Base-by-base conservation (phyloP, 306 rosid genomes). In the Crotalaria pallida region DNA sequence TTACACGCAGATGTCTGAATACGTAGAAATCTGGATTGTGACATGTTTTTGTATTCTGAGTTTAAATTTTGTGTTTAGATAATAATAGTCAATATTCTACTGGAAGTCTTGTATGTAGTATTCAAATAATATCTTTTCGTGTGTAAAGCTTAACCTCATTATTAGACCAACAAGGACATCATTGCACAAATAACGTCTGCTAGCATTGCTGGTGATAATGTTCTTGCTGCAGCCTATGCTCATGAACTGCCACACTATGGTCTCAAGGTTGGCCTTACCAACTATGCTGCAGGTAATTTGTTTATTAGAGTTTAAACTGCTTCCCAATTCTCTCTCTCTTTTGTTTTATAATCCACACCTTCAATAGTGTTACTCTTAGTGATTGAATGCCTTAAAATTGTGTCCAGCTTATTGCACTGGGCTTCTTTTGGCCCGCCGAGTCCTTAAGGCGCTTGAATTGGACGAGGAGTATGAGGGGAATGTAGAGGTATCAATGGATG, bases 341-440 rank as follows among this genome's bases (percentile, higher is more conserved):
- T 68, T 4, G 16, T 10, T 6, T 19, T 18, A 5, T 43, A 38
- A n/a, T n/a, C 24, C 11, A 0, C 10, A 7, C 6, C n/a, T n/a
- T n/a, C 21, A 9, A 43, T 10, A 7, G 0, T 15, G 26, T 21
- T 12, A 3, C 15, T 16, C 7, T 1, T 3, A n/a, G 1, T 10
- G 34, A 27, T 10, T 11, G 10, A 19, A 17, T 12, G 3, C 49
- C 21, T 64, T 50, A 10, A 9, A 13, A 12, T 1, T 81, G 1
- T 66, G 63, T 13, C 24, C 82, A 93, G 98, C 98, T 24, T 93
- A 93, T 67, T 85, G 97, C 66, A 93, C 97, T 74, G 97, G 98
- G 3, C 98, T 93, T 34, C 90, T 94, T 6, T 64, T 94, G 77
- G 97, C 98, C 9, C 94, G 96, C 0, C 75, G 98, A 0, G 97